Base-by-base conservation (phyloP, 352 stramenopile genomes). In the Phytophthora agathidicida region DNA sequence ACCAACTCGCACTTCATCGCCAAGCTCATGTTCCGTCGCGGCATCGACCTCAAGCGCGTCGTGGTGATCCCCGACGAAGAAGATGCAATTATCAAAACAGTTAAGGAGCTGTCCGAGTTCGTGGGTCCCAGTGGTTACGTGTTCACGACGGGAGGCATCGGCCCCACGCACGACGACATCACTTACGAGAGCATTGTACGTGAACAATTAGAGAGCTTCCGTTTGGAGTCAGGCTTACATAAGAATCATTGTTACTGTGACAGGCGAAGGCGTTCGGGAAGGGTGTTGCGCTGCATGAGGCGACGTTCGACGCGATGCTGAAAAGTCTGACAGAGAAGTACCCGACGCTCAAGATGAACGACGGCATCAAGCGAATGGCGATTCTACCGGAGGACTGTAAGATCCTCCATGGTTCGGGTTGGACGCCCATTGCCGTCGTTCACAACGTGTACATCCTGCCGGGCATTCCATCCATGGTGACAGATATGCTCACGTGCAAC, bases 101-200 rank as follows among this genome's bases (percentile, higher is more conserved):
- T 96, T 20, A 79, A 88, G 49, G 60, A 88, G 17, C 65, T 96
- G 11, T 93, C 82, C 17, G 71, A 88, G 11, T 71, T 89, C 10
- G 86, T 95, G 5, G 83, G 86, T 0, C 71, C 75, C 11, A 78
- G 46, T 16, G 86, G 86, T 30, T 95, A 91, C 44, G 84, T 95
- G 16, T 80, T 95, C 70, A 93, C 86, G 14, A 93, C 86, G 13
- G 86, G 86, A 54, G 86, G 86, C 17, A 93, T 95, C 31, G 86
- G 86, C 3, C 86, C 84, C 11, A 95, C 86, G 7, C 86, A 95
- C 42, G 86, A 95, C 65, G 86, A 95, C 59, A 93, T 95, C 68
- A 95, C 86, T 9, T 96, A 96, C 59, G 80, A 93, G 55, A 84
- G 80, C 55, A 78, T 93, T 55, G 83, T 90, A 52, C 20, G 58